Evolutionary conservation across 768 basidiomycete species (phyloP).

Genomic region (Leccinum incarnatum): DNA sequence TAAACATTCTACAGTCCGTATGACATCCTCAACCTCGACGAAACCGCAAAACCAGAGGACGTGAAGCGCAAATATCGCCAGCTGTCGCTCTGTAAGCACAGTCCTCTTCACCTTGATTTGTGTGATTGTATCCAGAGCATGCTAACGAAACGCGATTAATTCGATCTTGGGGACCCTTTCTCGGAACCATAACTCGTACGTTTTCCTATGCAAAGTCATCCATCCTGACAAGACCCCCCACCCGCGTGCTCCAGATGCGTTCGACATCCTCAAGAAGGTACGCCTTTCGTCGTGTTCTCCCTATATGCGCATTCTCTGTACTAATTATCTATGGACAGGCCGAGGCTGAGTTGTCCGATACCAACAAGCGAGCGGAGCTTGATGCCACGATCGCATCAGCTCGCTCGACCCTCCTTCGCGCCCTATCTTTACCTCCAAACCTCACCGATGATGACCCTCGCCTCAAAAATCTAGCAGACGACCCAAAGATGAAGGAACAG

Average conservation of each 20-base stretch:
- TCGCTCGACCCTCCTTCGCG: slow-evolving; percentile 63
- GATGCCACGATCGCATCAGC: slow-evolving; percentile 79
- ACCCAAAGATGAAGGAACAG: slow-evolving; percentile 31
- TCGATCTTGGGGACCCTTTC: neutral
- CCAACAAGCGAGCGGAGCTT: slow-evolving; percentile 75
- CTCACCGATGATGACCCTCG: slow-evolving; percentile 58
- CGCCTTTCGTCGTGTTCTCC: slow-evolving; percentile 2
- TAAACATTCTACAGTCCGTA: slow-evolving; percentile 65
- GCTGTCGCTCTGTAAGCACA: slow-evolving; percentile 72
- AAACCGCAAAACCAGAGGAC: slow-evolving; percentile 68
- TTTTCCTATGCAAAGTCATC: slow-evolving; percentile 66
- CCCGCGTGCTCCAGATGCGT: slow-evolving; percentile 84
- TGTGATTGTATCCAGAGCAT: slow-evolving; percentile 10
- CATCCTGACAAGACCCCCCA: slow-evolving; percentile 98
- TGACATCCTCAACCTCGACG: slow-evolving; percentile 83
- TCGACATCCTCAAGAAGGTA: slow-evolving; percentile 92
- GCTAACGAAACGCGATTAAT: slow-evolving; percentile 20
- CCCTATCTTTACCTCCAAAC: slow-evolving; percentile 57
- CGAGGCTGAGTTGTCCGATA: slow-evolving; percentile 77
- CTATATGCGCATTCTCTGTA: neutral
- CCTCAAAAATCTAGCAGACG: slow-evolving; percentile 44
- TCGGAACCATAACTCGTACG: slow-evolving; percentile 33
- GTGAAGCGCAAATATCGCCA: slow-evolving; percentile 89
- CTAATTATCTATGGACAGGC: slow-evolving; percentile 47
- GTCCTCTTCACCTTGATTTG: slow-evolving; percentile 7